Conservation (phyloP, 768 basidiomycete species). For the Chalciporus pseudorubinellus region DNA sequence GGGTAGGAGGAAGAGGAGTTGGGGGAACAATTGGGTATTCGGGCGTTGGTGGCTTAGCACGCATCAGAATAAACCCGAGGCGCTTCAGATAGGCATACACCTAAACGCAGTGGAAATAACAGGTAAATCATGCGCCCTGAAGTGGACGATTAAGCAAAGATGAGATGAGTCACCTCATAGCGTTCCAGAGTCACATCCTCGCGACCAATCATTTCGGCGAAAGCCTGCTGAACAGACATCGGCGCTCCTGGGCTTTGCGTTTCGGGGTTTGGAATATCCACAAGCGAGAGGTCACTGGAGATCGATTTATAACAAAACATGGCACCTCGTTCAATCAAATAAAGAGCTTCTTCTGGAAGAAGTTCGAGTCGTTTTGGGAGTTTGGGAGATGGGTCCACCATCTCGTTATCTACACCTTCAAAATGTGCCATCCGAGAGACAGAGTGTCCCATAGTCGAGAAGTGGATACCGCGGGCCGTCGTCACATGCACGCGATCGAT, state of each 20-base stretch:
- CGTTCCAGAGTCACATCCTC: slow-evolving; percentile 78
- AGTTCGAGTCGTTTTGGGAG: slow-evolving; percentile 72
- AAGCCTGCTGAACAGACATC: slow-evolving; percentile 92
- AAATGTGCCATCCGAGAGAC: slow-evolving; percentile 45
- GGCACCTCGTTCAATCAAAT: slow-evolving; percentile 87
- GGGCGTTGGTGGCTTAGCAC: slow-evolving; percentile 59
- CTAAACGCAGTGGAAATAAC: slow-evolving; percentile 39
- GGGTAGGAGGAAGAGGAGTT: slow-evolving; percentile 6
- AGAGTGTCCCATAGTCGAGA: slow-evolving; percentile 79
- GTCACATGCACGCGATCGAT: slow-evolving; percentile 66
- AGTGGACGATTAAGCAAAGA: not conserved
- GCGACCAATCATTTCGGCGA: slow-evolving; percentile 76
- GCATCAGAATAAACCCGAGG: slow-evolving; percentile 84
- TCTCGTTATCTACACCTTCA: slow-evolving; percentile 26
- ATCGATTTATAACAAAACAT: slow-evolving; percentile 77
- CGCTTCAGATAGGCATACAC: slow-evolving; percentile 92
- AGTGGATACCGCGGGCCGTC: slow-evolving; percentile 78
- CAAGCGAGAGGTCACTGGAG: slow-evolving; percentile 24
- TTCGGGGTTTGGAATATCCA: slow-evolving; percentile 20
- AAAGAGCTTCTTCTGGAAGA: slow-evolving; percentile 92
- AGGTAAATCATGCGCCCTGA: not conserved
- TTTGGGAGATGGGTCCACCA: slow-evolving; percentile 30
- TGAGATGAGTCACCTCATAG: slow-evolving; percentile 65
- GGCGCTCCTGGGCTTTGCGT: slow-evolving; percentile 57
- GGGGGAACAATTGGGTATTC: slow-evolving; percentile 53